Conservation (phyloP, 768 basidiomycete species). For the Gymnopilus junonius region DNA sequence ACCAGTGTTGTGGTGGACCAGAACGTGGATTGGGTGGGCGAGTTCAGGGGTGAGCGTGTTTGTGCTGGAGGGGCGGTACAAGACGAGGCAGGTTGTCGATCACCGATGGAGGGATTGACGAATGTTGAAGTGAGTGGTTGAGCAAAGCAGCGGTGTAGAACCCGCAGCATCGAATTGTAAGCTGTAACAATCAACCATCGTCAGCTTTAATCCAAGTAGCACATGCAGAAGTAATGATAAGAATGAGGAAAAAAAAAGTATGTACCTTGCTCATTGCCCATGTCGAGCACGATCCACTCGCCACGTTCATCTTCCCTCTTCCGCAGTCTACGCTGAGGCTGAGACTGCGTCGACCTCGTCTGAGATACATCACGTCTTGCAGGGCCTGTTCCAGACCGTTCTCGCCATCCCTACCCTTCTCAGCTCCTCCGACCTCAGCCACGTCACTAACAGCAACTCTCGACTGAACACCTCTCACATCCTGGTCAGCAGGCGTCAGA, state of each 20-base stretch:
- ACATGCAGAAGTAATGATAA: too few relatives aligned
- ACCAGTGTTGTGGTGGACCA: background rate
- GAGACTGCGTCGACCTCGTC: background rate
- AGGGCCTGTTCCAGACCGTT: too few relatives aligned
- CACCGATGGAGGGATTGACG: constrained; percentile 19
- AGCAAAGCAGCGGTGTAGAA: constrained; percentile 50
- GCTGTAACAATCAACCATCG: constrained; percentile 33
- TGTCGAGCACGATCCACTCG: constrained; percentile 58
- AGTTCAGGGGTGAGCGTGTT: too few relatives aligned
- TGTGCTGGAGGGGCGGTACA: too few relatives aligned
- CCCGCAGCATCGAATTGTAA: constrained; percentile 52
- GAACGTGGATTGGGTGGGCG: background rate
- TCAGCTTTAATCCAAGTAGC: background rate
- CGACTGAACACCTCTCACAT: background rate
- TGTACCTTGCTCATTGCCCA: constrained; percentile 50
- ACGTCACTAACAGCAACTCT: background rate
- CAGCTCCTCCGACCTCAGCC: constrained; percentile 10
- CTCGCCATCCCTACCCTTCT: constrained; percentile 13
- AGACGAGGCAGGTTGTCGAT: background rate
- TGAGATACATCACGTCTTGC: too few relatives aligned
- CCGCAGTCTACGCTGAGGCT: constrained; percentile 2
- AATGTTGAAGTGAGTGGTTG: constrained; percentile 46
- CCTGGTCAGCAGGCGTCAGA: background rate
- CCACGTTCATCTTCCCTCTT: constrained; percentile 34
- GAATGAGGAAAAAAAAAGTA: constrained; percentile 4